These are phyloP conservation scores for Perkinsus olseni DNA, from an alignment of 169 alveolate species.

Conservation along the genomic window DNA sequence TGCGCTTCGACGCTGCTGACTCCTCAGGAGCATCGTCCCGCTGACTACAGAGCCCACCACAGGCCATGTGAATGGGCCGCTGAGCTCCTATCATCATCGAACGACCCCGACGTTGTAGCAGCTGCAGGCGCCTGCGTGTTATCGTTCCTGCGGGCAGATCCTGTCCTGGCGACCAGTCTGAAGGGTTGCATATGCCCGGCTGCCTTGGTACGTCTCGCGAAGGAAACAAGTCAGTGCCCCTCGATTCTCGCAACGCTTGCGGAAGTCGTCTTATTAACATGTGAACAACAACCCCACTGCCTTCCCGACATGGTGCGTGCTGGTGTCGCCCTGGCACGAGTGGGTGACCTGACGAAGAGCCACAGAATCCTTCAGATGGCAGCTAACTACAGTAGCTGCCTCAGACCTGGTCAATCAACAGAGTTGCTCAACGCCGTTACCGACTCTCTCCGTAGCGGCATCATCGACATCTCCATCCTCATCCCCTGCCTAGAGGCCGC, in stretches of 20 bases:
- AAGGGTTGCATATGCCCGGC: neutral
- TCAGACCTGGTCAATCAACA: neutral
- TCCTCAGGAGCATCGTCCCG: neutral
- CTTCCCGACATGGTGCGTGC: neutral
- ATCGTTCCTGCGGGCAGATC: neutral
- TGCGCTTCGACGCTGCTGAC: neutral
- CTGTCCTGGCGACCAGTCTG: neutral
- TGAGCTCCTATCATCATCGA: neutral
- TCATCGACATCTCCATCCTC: neutral
- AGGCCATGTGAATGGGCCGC: neutral
- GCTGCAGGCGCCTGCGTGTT: neutral
- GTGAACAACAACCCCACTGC: neutral
- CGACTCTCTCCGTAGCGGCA: neutral
- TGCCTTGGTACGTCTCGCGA: neutral
- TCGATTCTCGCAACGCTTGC: too few relatives aligned
- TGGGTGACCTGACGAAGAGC: neutral
- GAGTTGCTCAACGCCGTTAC: neutral
- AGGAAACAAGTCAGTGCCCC: neutral
- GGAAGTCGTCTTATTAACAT: neutral
- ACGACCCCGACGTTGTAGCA: neutral
- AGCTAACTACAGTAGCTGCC: neutral
- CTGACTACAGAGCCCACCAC: neutral
- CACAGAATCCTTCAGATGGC: neutral
- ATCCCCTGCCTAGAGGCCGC: too few relatives aligned
- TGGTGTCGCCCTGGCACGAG: neutral